phyloP scores from a whole-genome alignment of 352 stramenopile species.

The Phytophthora tentaculata region DNA sequence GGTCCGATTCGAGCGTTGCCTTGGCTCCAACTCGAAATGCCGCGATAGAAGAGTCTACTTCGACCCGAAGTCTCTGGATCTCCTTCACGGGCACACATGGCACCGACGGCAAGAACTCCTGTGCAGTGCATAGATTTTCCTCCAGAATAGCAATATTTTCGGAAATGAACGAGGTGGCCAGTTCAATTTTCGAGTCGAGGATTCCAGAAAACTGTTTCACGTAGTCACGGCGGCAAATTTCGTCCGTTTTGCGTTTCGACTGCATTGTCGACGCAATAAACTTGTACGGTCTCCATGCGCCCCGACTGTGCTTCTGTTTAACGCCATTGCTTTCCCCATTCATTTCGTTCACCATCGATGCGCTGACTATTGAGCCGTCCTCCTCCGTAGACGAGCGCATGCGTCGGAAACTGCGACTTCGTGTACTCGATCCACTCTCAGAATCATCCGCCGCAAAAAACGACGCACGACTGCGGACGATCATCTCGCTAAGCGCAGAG shows the following conservation, averaged over 20 bases:
- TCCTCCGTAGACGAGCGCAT: conserved; percentile 71
- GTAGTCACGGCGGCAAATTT: conserved; percentile 53
- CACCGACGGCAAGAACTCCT: conserved; percentile 70
- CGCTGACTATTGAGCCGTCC: conserved; percentile 42
- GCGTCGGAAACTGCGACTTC: conserved; percentile 53
- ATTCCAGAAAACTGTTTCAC: conserved; percentile 54
- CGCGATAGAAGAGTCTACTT: conserved; percentile 45
- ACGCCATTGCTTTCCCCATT: conserved; percentile 25
- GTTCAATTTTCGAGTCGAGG: conserved; percentile 48
- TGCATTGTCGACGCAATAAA: conserved; percentile 83
- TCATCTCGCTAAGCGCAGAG: conserved; percentile 79
- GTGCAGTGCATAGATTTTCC: conserved; percentile 64
- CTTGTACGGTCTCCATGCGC: conserved; percentile 79
- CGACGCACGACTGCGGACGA: conserved; percentile 76
- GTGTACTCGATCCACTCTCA: conserved; percentile 50
- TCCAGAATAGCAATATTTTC: conserved; percentile 76
- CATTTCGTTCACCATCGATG: conserved; percentile 41
- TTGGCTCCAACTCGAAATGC: conserved; percentile 44
- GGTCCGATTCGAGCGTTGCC: conserved; percentile 30
- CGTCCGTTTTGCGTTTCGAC: conserved; percentile 49
- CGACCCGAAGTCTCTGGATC: conserved; percentile 53
- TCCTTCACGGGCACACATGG: conserved; percentile 61
- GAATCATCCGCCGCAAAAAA: conserved; percentile 82
- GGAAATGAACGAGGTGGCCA: conserved; percentile 52
- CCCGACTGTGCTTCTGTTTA: conserved; percentile 32